A percentile compares a stretch with the other conserved stretches of the same genome.
These are phyloP conservation scores for Colletotrichum somersetense DNA, from an alignment of 2,329 filamentous ascomycete genomes.

Conservation along the genomic window DNA sequence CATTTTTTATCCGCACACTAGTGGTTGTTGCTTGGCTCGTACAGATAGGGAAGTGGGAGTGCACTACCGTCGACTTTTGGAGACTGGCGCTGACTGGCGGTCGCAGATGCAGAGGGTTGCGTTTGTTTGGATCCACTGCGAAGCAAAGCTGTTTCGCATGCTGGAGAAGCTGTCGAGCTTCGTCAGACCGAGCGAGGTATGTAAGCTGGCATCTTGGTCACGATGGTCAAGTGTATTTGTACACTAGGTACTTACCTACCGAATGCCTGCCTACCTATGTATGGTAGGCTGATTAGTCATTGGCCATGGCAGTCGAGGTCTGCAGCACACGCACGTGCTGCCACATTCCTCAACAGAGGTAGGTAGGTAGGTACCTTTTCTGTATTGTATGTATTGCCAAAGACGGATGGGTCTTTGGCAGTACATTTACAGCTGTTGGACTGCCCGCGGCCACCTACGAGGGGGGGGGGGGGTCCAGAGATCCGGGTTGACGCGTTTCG, in stretches of 20 bases:
- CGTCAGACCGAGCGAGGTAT: slow-evolving; percentile 25
- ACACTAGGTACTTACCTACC: no score
- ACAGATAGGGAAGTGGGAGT: neutral
- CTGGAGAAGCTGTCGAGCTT: slow-evolving; percentile 1
- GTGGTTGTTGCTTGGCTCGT: slow-evolving; percentile 8
- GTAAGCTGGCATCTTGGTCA: neutral
- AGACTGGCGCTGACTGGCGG: slow-evolving; percentile 18
- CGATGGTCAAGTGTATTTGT: neutral
- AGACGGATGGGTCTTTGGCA: no score
- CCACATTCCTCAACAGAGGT: slow-evolving; percentile 7
- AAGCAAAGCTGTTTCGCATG: neutral
- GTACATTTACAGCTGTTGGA: no score
- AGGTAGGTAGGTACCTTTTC: no score
- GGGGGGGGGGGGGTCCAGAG: no score
- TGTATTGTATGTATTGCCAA: no score
- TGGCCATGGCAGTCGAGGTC: no score
- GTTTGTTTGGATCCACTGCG: neutral
- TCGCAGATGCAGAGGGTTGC: neutral
- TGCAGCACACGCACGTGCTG: neutral
- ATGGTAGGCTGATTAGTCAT: no score
- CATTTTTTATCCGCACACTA: slow-evolving; percentile 38
- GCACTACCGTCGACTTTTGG: neutral
- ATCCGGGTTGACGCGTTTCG: no score
- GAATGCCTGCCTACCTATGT: no score
- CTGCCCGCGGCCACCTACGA: no score